Conservation (phyloP, 2,329 filamentous ascomycete species). For the Neopestalotiopsis sp. region DNA sequence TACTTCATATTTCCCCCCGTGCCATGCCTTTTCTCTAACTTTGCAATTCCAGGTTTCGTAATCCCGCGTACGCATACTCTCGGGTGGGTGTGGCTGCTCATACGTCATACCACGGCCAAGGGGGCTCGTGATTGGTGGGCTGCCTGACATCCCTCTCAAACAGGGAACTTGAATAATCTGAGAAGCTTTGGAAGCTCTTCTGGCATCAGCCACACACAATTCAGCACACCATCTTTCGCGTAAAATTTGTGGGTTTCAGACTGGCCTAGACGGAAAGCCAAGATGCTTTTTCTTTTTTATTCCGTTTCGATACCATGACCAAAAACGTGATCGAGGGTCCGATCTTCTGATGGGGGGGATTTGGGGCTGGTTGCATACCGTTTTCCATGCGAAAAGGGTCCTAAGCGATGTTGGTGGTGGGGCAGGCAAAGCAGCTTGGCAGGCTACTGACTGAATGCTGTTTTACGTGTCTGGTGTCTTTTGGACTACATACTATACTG, state of each 20-base stretch:
- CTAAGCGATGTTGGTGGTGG: neutral
- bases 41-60: constrained; percentile 10
- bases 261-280: neutral
- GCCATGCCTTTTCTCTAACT: neutral
- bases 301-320: neutral
- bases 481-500: too few relatives aligned
- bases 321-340: neutral
- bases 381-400: neutral
- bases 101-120: constrained; percentile 8
- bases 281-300: neutral
- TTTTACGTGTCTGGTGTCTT: too few relatives aligned
- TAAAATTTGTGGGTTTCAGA: neutral
- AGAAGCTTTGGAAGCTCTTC: neutral
- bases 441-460: neutral
- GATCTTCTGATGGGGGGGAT: neutral
- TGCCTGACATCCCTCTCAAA: constrained; percentile 3
- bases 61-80: neutral
- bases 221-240: neutral
- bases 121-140: neutral
- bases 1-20: neutral
- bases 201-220: constrained; percentile 13
- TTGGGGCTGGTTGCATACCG: neutral
- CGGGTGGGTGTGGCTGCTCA: constrained; percentile 13
- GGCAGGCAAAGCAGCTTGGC: neutral
- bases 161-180: constrained; percentile 7